phyloP scores from a whole-genome alignment of 352 stramenopile species.

The Globisporangium paroecandrum region DNA sequence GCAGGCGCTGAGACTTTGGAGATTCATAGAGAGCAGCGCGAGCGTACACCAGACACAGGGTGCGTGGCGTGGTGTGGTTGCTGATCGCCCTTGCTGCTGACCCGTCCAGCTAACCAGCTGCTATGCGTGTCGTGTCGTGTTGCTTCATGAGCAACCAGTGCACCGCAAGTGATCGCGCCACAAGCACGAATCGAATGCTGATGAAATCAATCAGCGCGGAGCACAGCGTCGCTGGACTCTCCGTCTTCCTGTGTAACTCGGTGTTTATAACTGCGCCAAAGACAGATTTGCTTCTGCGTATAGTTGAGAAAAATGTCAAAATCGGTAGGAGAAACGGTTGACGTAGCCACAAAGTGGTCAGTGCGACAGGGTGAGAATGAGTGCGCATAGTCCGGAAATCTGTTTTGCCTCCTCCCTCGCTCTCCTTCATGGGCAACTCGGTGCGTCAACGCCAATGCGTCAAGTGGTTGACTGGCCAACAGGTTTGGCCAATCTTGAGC shows the following conservation, averaged over 20 bases:
- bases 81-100: neutral
- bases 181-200: no score
- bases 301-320: neutral
- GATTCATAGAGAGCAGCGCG: neutral
- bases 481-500: neutral
- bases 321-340: neutral
- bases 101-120: neutral
- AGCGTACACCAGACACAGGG: neutral
- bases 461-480: neutral
- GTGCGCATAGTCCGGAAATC: neutral
- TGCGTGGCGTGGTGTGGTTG: neutral
- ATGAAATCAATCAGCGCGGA: no score
- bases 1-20: neutral
- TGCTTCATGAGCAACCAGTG: neutral
- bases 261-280: neutral
- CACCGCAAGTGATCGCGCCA: neutral
- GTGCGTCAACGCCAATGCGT: neutral
- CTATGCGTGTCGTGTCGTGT: neutral
- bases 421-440: neutral
- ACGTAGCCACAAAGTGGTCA: neutral
- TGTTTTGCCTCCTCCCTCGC: conserved; percentile 2
- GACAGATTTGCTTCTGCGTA: neutral
- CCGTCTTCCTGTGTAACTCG: neutral
- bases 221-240: neutral
- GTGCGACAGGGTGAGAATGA: neutral